These are phyloP conservation scores for Phytophthora macrochlamydospora DNA, from an alignment of 352 stramenopile species.

Conservation along the genomic window DNA sequence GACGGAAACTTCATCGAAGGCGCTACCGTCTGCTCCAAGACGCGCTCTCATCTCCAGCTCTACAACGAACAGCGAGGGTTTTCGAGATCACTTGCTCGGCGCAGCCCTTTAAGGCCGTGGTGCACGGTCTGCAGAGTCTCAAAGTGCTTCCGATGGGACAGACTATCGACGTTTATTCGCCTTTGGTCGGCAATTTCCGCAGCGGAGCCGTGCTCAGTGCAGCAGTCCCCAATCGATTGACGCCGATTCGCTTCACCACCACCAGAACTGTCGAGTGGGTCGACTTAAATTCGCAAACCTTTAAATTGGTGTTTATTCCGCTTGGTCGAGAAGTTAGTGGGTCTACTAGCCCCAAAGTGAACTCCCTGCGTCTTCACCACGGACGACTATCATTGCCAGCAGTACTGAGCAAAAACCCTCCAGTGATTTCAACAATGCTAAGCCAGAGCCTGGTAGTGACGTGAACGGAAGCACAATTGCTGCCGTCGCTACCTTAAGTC, in stretches of 20 bases:
- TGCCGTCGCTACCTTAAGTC: no score
- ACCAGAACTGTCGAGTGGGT: slow-evolving; percentile 50
- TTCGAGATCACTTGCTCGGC: slow-evolving; percentile 41
- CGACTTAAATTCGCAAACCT: slow-evolving; percentile 58
- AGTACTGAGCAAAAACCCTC: no score
- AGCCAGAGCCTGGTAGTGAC: no score
- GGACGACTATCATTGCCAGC: background rate
- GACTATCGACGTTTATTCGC: slow-evolving; percentile 56
- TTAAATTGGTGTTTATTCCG: slow-evolving; percentile 56
- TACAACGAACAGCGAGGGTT: slow-evolving; percentile 59
- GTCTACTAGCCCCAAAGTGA: no score
- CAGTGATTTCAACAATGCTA: no score
- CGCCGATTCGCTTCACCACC: slow-evolving; percentile 36
- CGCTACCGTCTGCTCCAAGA: slow-evolving; percentile 51
- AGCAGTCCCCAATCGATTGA: slow-evolving; percentile 46
- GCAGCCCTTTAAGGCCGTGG: slow-evolving; percentile 63
- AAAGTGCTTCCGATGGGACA: slow-evolving; percentile 57
- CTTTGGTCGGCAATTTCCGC: slow-evolving; percentile 49
- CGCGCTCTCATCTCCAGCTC: slow-evolving; percentile 41
- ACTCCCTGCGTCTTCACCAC: background rate
- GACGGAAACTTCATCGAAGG: slow-evolving; percentile 49
- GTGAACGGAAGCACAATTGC: no score
- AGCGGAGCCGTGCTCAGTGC: slow-evolving; percentile 44
- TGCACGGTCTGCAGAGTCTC: slow-evolving; percentile 50
- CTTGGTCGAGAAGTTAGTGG: no score